Percentiles rank a stretch among this genome's conserved stretches.
Conservation (phyloP, 768 basidiomycete species). For the Holtermanniella nyarrowii region DNA sequence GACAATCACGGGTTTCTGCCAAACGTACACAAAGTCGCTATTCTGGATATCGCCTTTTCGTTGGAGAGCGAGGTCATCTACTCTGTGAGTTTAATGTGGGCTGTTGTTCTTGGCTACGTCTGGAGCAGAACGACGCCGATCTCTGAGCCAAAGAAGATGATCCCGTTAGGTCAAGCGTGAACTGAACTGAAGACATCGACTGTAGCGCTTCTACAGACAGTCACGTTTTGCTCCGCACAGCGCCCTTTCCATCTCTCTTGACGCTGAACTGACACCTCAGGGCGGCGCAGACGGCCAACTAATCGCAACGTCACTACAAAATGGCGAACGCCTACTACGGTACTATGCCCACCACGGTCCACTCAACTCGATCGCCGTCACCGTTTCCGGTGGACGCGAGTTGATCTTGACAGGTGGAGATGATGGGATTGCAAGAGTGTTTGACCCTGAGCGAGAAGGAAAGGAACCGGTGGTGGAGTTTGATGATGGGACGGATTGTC, state of each 20-base stretch:
- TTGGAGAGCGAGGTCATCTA: conserved; percentile 33
- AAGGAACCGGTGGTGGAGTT: conserved; percentile 71
- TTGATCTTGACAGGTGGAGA: conserved; percentile 80
- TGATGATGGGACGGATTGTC: conserved; percentile 62
- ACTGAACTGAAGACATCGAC: too few relatives aligned
- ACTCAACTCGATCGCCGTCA: conserved; percentile 79
- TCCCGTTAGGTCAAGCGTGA: too few relatives aligned
- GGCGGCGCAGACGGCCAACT: conserved; percentile 85
- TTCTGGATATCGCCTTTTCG: conserved; percentile 72
- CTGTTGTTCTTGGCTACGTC: too few relatives aligned
- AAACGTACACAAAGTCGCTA: conserved; percentile 75
- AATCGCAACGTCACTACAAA: conserved; percentile 63
- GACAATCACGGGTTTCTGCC: conserved; percentile 82
- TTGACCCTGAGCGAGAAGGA: conserved; percentile 56
- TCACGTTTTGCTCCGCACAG: too few relatives aligned
- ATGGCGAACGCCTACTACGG: conserved; percentile 68
- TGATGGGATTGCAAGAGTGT: conserved; percentile 81
- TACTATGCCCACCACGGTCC: conserved; percentile 84
- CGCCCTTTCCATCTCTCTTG: too few relatives aligned
- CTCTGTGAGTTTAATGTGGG: conserved; percentile 19
- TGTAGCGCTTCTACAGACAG: too few relatives aligned
- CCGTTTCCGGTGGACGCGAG: conserved; percentile 73
- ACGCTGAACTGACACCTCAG: conserved; percentile 53
- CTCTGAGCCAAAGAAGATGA: too few relatives aligned
- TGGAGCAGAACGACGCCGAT: too few relatives aligned